These are phyloP conservation scores for Raddia distichophylla DNA, from an alignment of 176 grass and related monocot genomes.

Conservation along the genomic window DNA sequence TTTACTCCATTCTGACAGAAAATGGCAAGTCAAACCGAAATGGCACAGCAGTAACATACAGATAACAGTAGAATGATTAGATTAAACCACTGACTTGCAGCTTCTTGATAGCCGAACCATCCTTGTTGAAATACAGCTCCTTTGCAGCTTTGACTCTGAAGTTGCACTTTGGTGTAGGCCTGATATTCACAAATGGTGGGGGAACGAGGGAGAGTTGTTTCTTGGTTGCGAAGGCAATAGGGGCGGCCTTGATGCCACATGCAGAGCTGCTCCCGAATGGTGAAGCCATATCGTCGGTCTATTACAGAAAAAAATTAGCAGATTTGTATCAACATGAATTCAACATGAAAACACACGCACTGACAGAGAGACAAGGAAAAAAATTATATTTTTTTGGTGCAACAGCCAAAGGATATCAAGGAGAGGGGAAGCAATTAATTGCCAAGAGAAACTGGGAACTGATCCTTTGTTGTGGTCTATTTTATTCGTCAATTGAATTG, in stretches of 20 bases:
- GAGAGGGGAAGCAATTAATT: too few species aligned
- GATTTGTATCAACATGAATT: background rate
- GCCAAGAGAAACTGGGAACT: too few species aligned
- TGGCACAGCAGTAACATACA: background rate
- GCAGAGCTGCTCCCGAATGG: conserved; percentile 16
- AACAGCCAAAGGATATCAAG: background rate
- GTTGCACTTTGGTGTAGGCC: conserved; percentile 29
- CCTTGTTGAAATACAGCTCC: conserved; percentile 79
- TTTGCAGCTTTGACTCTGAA: conserved; percentile 60
- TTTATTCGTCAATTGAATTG: background rate
- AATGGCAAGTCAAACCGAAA: background rate
- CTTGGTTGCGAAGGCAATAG: background rate
- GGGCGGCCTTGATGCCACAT: conserved; percentile 4
- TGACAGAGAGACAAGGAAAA: too few species aligned
- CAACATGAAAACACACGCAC: background rate
- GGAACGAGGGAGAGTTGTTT: conserved; percentile 21
- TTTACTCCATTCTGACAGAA: conserved; percentile 61
- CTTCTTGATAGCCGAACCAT: conserved; percentile 65
- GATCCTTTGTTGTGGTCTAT: background rate
- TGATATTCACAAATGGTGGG: background rate
- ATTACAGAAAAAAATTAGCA: background rate
- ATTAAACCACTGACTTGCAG: conserved; percentile 51
- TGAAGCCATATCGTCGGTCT: conserved; percentile 25
- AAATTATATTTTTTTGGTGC: background rate
- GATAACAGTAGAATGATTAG: background rate